Base-by-base conservation (phyloP, 129 eudicot genomes). In the Chrysanthemum makinoi region DNA sequence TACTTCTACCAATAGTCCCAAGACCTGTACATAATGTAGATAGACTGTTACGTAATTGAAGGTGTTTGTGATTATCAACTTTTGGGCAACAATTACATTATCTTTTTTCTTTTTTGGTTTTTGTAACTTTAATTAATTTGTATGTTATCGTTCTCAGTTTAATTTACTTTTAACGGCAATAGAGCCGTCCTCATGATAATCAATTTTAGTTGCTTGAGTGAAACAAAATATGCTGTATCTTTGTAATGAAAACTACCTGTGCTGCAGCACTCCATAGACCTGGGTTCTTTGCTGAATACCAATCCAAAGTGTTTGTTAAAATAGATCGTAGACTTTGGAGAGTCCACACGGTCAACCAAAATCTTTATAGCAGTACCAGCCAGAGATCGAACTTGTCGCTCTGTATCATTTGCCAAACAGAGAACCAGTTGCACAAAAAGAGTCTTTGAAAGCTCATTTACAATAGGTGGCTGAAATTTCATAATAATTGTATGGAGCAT, bases 201-300 rank as follows among this genome's bases (percentile, higher is more conserved):
- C 65, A 70, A 7, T 10, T 35, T 70, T 51, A 18, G 73, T 26
- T 48, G 48, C 26, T 10, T 24, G 22, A 35, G 28, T 9, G 52
- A 30, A 22, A 22, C 28, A 30, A 39, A 35, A 35, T 16, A 6
- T 19, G 39, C 39, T 55, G 35, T 11, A 26, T 18, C 60, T 18
- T 70, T 55, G 5, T 35, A 48, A 69, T 33, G 10, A 55, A 63
- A 35, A 48, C 33, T 72, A 89, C 98, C 92, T 93, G 96, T 16
- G 98, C 98, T 67, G 95, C 95, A 75, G 95, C 82, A 84, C 92
- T 81, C 96, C 96, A 85, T 24, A 93, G 70, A 50, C 83, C 74
- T 63, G 80, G 89, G 53, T 89, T 84, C n/a, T 75, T 84, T 9
- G 88, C 90, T 48, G 77, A 60, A 77, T 87, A 93, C 98, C 96